Percentiles rank a stretch among this genome's conserved stretches.
Evolutionary conservation across 495 filamentous ascomycete species (phyloP).

Genomic region (Tuber indicum): DNA sequence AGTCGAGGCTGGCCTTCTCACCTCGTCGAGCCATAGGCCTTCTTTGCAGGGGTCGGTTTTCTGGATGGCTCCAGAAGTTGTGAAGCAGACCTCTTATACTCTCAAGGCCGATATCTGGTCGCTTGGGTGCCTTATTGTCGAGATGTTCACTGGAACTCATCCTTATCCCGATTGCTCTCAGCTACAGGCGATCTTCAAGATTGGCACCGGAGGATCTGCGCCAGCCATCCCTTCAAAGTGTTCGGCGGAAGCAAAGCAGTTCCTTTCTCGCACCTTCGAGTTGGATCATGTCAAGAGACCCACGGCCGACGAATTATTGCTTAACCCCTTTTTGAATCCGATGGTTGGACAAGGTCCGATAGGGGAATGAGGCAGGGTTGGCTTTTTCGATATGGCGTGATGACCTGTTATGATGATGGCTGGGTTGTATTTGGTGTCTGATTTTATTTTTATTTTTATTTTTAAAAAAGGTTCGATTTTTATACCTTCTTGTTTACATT

Average conservation of each 20-base stretch:
- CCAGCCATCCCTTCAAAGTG: constrained; percentile 85
- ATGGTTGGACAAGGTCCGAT: constrained; percentile 44
- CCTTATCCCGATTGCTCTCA: constrained; percentile 97
- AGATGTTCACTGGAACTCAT: constrained; percentile 97
- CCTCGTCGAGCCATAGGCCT: constrained; percentile 60
- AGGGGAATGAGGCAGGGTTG: constrained; percentile 10
- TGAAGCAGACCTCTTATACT: constrained; percentile 93
- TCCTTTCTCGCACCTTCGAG: constrained; percentile 86
- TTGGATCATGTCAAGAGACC: constrained; percentile 87
- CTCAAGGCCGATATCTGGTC: constrained; percentile 99
- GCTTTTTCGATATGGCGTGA: constrained; percentile 18
- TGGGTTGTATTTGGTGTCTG: constrained; percentile 20
- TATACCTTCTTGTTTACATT: constrained; percentile 18
- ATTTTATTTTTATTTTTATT: constrained; percentile 18
- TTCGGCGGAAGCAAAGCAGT: constrained; percentile 75
- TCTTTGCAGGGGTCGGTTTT: constrained; percentile 96
- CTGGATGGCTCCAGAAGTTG: constrained; percentile 99
- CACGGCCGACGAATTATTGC: constrained; percentile 80
- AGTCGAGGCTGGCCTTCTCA: constrained; percentile 59
- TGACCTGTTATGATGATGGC: constrained; percentile 30
- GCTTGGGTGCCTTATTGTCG: constrained; percentile 89
- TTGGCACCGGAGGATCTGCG: constrained; percentile 76
- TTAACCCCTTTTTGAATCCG: constrained; percentile 71
- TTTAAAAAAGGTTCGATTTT: constrained; percentile 12
- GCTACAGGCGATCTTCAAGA: constrained; percentile 97